A percentile compares a stretch with the other conserved stretches of the same genome.
phyloP scores from a whole-genome alignment of 768 basidiomycete genomes.

The Serpula lacrymans region DNA sequence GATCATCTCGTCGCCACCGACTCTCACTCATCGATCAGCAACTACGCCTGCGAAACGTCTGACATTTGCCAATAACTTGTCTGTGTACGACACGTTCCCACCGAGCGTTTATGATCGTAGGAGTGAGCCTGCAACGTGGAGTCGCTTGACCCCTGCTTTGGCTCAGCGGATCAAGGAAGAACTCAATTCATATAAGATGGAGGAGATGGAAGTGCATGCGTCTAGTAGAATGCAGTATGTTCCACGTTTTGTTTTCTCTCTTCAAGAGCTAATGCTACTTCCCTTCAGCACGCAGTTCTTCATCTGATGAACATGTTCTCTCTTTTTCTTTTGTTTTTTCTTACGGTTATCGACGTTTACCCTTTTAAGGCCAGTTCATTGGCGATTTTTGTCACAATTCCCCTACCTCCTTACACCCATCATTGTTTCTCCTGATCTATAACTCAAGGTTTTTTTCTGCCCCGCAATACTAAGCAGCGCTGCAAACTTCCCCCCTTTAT shows the following conservation, averaged over 20 bases:
- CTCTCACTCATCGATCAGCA: slow-evolving; percentile 68
- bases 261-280: slow-evolving; percentile 7
- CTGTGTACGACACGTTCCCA: slow-evolving; percentile 97
- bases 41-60: slow-evolving; percentile 70
- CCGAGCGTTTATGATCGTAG: slow-evolving; percentile 87
- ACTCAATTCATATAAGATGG: slow-evolving; percentile 98
- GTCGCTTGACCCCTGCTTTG: slow-evolving; percentile 88
- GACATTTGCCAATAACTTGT: slow-evolving; percentile 87
- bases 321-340: slow-evolving; percentile 3
- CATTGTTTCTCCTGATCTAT: slow-evolving; percentile 4
- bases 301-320: slow-evolving; percentile 47
- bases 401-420: slow-evolving; percentile 1
- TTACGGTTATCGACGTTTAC: too few species aligned
- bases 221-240: slow-evolving; percentile 87
- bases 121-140: slow-evolving; percentile 97
- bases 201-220: slow-evolving; percentile 99
- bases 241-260: slow-evolving; percentile 6
- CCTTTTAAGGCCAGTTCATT: slow-evolving; percentile 1
- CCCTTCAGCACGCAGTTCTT: slow-evolving; percentile 77
- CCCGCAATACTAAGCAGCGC: slow-evolving; percentile 18
- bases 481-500: slow-evolving; percentile 20
- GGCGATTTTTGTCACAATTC: slow-evolving; percentile 1
- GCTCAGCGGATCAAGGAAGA: slow-evolving; percentile 98
- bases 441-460: slow-evolving; percentile 13
- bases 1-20: slow-evolving; percentile 42